Percentiles rank a stretch among this genome's conserved stretches.
Conservation (phyloP, 2,329 filamentous ascomycete species). For the Aspergillus neotritici region DNA sequence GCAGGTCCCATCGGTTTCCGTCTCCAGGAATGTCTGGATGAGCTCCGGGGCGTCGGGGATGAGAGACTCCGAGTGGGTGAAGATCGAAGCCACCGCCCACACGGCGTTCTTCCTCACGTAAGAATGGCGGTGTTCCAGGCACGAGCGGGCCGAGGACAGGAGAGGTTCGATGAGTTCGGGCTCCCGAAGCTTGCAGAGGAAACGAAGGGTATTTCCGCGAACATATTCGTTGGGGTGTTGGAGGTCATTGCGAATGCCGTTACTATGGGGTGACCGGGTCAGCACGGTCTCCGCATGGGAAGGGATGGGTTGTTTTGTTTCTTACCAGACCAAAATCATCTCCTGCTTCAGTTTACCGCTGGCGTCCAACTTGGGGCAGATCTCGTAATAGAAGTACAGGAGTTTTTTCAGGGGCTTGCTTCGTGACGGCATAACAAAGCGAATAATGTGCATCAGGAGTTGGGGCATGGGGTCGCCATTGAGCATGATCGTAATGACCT, state of each 20-base stretch:
- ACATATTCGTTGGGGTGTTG: constrained; percentile 99
- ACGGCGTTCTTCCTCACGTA: constrained; percentile 99
- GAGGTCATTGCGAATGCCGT: constrained; percentile 94
- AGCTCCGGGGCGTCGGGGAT: constrained; percentile 95
- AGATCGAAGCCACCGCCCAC: constrained; percentile 89
- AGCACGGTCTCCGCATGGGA: constrained; percentile 8
- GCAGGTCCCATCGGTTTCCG: constrained; percentile 89
- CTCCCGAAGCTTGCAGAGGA: constrained; percentile 93
- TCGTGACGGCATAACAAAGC: constrained; percentile 98
- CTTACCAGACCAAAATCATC: constrained; percentile 97
- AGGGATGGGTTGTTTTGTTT: constrained; percentile 15
- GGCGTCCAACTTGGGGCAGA: constrained; percentile 90
- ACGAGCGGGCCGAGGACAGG: constrained; percentile 83
- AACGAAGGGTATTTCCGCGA: constrained; percentile 93
- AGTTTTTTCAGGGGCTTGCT: constrained; percentile 96
- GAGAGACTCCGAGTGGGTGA: constrained; percentile 79
- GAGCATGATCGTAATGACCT: constrained; percentile 92
- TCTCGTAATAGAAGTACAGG: constrained; percentile 98
- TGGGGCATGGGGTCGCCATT: constrained; percentile 95
- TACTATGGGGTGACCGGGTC: constrained; percentile 51
- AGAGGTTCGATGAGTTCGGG: constrained; percentile 93
- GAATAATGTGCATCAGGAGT: constrained; percentile 98
- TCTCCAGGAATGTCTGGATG: constrained; percentile 79
- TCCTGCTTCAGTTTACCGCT: constrained; percentile 97
- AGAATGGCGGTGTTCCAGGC: constrained; percentile 90